Conservation (phyloP, 2,329 filamentous ascomycete genomes). For the Aspergillus pseudoviridinutans region DNA sequence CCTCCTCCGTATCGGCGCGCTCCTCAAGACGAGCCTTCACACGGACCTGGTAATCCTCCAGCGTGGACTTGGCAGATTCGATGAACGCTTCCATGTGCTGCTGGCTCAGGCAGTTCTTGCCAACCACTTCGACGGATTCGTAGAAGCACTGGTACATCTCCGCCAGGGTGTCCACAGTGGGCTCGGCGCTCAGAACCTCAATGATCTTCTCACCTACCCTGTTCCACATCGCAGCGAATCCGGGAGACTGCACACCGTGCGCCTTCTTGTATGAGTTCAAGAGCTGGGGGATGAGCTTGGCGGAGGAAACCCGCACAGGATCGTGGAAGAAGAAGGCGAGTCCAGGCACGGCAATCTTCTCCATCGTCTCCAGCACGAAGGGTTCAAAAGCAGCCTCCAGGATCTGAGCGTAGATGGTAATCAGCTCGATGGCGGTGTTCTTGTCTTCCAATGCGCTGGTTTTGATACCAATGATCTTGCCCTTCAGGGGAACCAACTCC, state of each 20-base stretch:
- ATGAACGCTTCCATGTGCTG: conserved; percentile 86
- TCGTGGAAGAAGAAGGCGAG: conserved; percentile 99
- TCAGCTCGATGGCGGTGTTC: conserved; percentile 98
- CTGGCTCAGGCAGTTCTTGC: conserved; percentile 72
- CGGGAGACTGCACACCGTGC: conserved; percentile 73
- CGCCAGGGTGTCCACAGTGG: conserved; percentile 89
- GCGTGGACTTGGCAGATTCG: conserved; percentile 74
- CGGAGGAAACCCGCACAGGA: conserved; percentile 89
- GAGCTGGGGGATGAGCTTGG: conserved; percentile 89
- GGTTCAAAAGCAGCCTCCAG: conserved; percentile 89
- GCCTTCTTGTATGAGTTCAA: conserved; percentile 92
- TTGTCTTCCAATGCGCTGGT: conserved; percentile 97
- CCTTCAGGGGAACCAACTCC: conserved; percentile 95
- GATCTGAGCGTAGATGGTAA: conserved; percentile 95
- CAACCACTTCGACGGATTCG: conserved; percentile 91
- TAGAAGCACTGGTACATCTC: conserved; percentile 99
- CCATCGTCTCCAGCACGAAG: conserved; percentile 89
- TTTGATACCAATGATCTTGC: conserved; percentile 97
- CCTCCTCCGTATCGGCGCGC: conserved; percentile 76
- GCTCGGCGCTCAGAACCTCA: conserved; percentile 88
- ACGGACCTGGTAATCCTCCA: conserved; percentile 89
- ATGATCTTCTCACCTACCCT: conserved; percentile 85
- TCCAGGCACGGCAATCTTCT: conserved; percentile 90
- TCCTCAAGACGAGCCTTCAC: conserved; percentile 82
- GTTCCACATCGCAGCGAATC: conserved; percentile 79